phyloP scores from a whole-genome alignment of 441 rosid species.

The Syzygium malaccense region DNA sequence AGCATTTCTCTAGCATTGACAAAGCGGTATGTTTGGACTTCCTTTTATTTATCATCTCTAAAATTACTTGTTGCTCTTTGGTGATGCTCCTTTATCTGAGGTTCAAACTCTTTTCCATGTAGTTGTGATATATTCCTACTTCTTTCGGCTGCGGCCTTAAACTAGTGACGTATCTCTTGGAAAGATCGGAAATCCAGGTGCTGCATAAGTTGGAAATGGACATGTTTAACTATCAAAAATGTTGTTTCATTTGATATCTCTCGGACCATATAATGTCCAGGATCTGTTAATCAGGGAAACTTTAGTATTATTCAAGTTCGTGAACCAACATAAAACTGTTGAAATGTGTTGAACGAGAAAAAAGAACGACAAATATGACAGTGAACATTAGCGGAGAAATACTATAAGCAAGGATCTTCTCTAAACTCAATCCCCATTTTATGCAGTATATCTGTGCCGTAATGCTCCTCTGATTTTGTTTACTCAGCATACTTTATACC shows the following conservation, averaged over 20 bases:
- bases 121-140: neutral
- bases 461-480: neutral
- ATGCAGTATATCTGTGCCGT: neutral
- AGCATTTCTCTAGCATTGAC: constrained; percentile 78
- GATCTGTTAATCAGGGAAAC: neutral
- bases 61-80: neutral
- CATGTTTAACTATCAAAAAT: neutral
- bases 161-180: neutral
- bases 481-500: neutral
- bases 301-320: neutral
- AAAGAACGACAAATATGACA: neutral
- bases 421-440: neutral
- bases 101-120: neutral
- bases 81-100: neutral
- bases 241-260: neutral
- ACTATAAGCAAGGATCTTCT: neutral
- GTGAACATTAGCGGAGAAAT: neutral
- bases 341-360: neutral
- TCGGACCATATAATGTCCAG: neutral
- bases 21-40: constrained; percentile 54
- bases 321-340: neutral
- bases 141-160: neutral
- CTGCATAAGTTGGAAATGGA: neutral
- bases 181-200: neutral
- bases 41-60: neutral